A percentile compares a stretch with the other conserved stretches of the same genome.
phyloP scores from a whole-genome alignment of 2,329 filamentous ascomycete genomes.

The Phialocephala subalpina region DNA sequence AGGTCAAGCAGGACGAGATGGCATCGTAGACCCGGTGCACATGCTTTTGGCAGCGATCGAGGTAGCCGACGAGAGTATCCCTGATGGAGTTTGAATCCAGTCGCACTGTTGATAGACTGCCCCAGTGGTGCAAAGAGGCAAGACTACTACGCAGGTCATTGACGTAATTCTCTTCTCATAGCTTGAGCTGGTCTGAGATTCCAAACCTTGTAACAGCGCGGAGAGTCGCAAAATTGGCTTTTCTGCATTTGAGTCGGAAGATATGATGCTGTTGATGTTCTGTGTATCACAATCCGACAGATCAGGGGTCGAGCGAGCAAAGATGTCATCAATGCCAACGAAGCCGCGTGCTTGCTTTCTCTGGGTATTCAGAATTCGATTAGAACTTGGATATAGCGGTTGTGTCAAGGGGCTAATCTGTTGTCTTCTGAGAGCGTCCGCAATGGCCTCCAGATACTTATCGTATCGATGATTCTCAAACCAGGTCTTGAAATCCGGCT shows the following conservation, averaged over 20 bases:
- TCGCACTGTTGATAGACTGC: not conserved
- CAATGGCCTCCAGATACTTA: conserved; percentile 19
- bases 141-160: conserved; percentile 22
- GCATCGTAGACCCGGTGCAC: not conserved
- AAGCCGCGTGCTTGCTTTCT: not conserved
- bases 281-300: not conserved
- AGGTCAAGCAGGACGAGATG: not conserved
- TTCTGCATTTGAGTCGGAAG: not conserved
- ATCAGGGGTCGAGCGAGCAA: not conserved
- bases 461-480: conserved; percentile 21
- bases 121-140: conserved; percentile 6
- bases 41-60: not conserved
- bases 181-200: conserved; percentile 9
- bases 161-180: conserved; percentile 26
- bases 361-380: not conserved
- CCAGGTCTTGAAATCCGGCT: conserved; percentile 17
- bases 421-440: conserved; percentile 2
- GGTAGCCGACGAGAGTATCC: not conserved
- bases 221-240: not conserved
- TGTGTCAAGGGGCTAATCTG: not conserved
- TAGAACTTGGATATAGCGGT: not conserved
- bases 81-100: too few species aligned
- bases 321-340: not conserved
- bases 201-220: conserved; percentile 3
- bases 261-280: not conserved